phyloP scores from a whole-genome alignment of 148 eudicot genomes.

The Spergularia bocconei region DNA sequence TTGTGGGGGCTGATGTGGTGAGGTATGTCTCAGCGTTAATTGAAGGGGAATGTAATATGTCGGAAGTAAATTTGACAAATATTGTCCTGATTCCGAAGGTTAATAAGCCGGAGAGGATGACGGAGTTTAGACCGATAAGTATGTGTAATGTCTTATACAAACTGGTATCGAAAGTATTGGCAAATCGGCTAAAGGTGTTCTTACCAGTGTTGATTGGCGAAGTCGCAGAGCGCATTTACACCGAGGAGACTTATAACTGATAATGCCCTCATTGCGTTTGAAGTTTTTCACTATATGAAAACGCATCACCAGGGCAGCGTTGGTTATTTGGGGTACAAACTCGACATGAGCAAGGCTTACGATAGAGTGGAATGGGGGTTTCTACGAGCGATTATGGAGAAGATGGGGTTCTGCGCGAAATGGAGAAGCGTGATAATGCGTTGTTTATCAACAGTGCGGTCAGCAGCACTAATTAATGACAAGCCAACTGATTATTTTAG shows the following conservation, averaged over 20 bases:
- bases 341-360: too few relatives aligned
- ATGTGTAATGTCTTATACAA: not conserved
- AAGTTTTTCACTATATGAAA: not conserved
- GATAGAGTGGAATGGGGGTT: conserved; percentile 2
- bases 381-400: not conserved
- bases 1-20: not conserved
- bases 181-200: not conserved
- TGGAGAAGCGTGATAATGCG: not conserved
- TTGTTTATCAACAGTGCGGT: not conserved
- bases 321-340: conserved; percentile 3
- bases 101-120: not conserved
- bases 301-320: not conserved
- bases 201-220: not conserved
- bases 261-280: too few relatives aligned
- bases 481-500: not conserved
- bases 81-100: not conserved
- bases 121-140: not conserved
- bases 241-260: too few relatives aligned
- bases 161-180: not conserved
- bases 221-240: conserved; percentile 5
- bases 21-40: not conserved
- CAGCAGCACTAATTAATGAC: not conserved
- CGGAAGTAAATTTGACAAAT: not conserved
- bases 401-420: not conserved
- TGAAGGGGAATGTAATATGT: not conserved